Percentiles rank a stretch among this genome's conserved stretches.
Evolutionary conservation across 345 rosid species (phyloP).

Genomic region (Eutrema yunnanense): DNA sequence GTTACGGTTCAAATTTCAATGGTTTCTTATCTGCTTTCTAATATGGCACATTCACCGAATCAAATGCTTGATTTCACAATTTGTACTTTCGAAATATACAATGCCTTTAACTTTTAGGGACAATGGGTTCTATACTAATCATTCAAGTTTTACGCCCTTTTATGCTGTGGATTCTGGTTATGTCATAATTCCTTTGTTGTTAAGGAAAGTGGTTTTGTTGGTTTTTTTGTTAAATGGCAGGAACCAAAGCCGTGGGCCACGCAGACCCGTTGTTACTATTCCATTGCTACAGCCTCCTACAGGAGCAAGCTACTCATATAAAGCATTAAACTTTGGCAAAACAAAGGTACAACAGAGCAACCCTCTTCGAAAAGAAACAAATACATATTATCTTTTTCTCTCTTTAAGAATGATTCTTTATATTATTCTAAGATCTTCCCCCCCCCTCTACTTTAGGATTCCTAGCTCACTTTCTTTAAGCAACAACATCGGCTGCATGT

Average conservation of each 20-base stretch:
- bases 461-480: conserved; percentile 24
- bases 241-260: conserved; percentile 28
- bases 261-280: conserved; percentile 25
- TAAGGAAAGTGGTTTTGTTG: conserved; percentile 35
- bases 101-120: conserved; percentile 17
- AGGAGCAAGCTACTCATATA: conserved; percentile 28
- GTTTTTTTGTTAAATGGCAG: conserved; percentile 19
- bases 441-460: conserved; percentile 20
- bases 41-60: conserved; percentile 8
- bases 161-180: conserved; percentile 13
- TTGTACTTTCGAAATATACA: conserved; percentile 25
- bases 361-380: conserved; percentile 20
- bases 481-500: conserved; percentile 29
- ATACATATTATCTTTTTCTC: conserved; percentile 5
- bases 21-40: not conserved
- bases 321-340: conserved; percentile 30
- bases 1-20: not conserved
- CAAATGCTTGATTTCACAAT: conserved; percentile 3
- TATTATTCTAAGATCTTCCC: conserved; percentile 26
- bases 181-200: conserved; percentile 32
- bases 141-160: conserved; percentile 18
- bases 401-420: conserved; percentile 30
- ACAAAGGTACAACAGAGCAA: conserved; percentile 23
- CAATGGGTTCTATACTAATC: conserved; percentile 12
- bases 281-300: conserved; percentile 14